Percentiles rank a stretch among this genome's conserved stretches.
phyloP scores from a whole-genome alignment of 768 basidiomycete species.

The Asterophora lycoperdoides region DNA sequence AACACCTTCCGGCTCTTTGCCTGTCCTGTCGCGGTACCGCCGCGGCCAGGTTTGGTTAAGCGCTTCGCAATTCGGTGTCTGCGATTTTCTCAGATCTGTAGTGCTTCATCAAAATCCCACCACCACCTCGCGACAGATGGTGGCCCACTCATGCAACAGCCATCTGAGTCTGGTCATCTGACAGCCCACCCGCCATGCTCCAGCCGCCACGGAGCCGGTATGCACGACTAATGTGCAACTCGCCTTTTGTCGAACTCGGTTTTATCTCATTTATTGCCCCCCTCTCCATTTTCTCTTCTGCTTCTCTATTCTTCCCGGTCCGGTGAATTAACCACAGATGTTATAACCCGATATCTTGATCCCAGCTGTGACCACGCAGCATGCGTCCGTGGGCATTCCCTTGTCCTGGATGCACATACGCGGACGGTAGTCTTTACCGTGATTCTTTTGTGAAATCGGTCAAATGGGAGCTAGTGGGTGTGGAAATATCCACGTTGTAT shows the following conservation, averaged over 20 bases:
- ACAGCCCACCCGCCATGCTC: not conserved
- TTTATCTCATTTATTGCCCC: not conserved
- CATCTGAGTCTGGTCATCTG: constrained; percentile 10
- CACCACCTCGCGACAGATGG: constrained; percentile 1
- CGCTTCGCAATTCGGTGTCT: constrained; percentile 1
- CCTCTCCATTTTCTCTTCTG: too few species aligned
- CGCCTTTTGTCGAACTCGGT: constrained; percentile 4
- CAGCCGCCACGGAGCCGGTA: constrained; percentile 8
- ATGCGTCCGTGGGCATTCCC: not conserved
- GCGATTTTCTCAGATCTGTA: constrained; percentile 3
- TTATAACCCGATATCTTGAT: constrained; percentile 4
- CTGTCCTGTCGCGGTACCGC: not conserved
- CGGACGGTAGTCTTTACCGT: constrained; percentile 10
- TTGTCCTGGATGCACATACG: constrained; percentile 6
- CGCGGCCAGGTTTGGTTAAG: constrained; percentile 3
- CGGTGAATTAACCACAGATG: constrained; percentile 9
- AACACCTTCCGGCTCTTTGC: not conserved
- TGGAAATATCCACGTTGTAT: not conserved
- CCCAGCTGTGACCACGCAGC: constrained; percentile 4
- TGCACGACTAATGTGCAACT: constrained; percentile 7
- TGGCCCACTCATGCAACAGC: constrained; percentile 6
- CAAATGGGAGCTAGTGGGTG: not conserved
- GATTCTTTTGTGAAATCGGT: not conserved
- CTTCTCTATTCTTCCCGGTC: constrained; percentile 4
- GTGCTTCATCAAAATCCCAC: constrained; percentile 9